A percentile compares a stretch with the other conserved stretches of the same genome.
phyloP scores from a whole-genome alignment of 1,284 basidiomycete genomes.

The Polyporus tsugae region DNA sequence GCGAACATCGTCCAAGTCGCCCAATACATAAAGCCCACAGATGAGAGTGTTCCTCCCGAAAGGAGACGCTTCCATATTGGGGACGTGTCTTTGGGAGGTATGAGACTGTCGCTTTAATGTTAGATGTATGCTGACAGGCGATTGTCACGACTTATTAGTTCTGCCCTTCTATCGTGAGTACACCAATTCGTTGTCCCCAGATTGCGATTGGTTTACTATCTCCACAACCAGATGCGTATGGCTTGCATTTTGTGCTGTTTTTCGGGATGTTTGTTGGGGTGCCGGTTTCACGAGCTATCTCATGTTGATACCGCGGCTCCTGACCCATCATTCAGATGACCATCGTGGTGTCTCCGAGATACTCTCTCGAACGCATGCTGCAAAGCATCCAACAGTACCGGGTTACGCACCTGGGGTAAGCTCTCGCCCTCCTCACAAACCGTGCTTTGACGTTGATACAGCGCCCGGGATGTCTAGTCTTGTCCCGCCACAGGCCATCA shows the following conservation, averaged over 20 bases:
- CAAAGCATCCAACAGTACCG: conserved; percentile 69
- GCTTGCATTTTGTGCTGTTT: conserved; percentile 65
- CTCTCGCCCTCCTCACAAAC: conserved; percentile 8
- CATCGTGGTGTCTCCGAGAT: conserved; percentile 73
- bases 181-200: background rate
- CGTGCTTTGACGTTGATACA: conserved; percentile 12
- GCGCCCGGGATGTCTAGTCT: conserved; percentile 47
- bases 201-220: no score
- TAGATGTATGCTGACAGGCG: background rate
- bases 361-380: conserved; percentile 69
- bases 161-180: conserved; percentile 40
- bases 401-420: conserved; percentile 67
- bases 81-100: conserved; percentile 10
- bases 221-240: conserved; percentile 63
- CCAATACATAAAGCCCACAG: conserved; percentile 10
- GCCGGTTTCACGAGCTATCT: conserved; percentile 18
- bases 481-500: conserved; percentile 70
- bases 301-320: background rate
- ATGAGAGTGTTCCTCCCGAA: conserved; percentile 11
- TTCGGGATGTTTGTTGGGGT: conserved; percentile 59
- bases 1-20: conserved; percentile 23
- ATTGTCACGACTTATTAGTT: conserved; percentile 22
- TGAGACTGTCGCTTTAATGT: background rate
- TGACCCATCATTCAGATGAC: conserved; percentile 42
- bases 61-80: conserved; percentile 15